Percentiles rank a stretch among this genome's conserved stretches.
Conservation (phyloP, 2,329 filamentous ascomycete species). For the Paradendryphiella salina region DNA sequence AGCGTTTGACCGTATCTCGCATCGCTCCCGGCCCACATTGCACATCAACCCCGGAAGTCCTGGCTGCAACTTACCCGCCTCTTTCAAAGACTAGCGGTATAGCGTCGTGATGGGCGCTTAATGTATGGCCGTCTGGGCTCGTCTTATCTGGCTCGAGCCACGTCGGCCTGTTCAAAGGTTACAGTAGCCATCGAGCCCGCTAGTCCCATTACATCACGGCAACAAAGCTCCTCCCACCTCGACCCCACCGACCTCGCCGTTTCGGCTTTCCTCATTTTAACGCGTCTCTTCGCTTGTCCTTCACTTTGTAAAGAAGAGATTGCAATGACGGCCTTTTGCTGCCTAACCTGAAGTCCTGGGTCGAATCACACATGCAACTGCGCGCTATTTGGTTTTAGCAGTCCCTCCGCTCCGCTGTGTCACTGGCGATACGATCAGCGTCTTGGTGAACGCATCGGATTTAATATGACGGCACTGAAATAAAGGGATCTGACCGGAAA, state of each 20-base stretch:
- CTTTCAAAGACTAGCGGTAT: slow-evolving; percentile 14
- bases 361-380: slow-evolving; percentile 9
- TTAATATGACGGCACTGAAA: neutral
- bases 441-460: neutral
- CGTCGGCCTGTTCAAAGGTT: slow-evolving; percentile 14
- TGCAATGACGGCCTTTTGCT: slow-evolving; percentile 16
- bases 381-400: slow-evolving; percentile 11
- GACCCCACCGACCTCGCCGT: slow-evolving; percentile 14
- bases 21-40: slow-evolving; percentile 3
- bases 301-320: slow-evolving; percentile 3
- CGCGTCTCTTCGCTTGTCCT: slow-evolving; percentile 18
- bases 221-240: slow-evolving; percentile 4
- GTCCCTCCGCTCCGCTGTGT: slow-evolving; percentile 7
- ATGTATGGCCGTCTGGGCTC: slow-evolving; percentile 22
- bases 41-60: slow-evolving; percentile 4
- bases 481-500: neutral
- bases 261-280: slow-evolving; percentile 10
- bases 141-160: slow-evolving; percentile 26
- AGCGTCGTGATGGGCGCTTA: slow-evolving; percentile 28
- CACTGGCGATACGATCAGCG: slow-evolving; percentile 6
- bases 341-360: slow-evolving; percentile 20
- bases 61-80: slow-evolving; percentile 12
- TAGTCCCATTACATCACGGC: slow-evolving; percentile 18
- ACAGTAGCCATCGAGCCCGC: slow-evolving; percentile 11
- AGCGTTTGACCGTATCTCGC: slow-evolving; percentile 19